A percentile compares a stretch with the other conserved stretches of the same genome.
Evolutionary conservation across 805 yeast species (phyloP).

Genomic region (Suhomyces xylopsoci): DNA sequence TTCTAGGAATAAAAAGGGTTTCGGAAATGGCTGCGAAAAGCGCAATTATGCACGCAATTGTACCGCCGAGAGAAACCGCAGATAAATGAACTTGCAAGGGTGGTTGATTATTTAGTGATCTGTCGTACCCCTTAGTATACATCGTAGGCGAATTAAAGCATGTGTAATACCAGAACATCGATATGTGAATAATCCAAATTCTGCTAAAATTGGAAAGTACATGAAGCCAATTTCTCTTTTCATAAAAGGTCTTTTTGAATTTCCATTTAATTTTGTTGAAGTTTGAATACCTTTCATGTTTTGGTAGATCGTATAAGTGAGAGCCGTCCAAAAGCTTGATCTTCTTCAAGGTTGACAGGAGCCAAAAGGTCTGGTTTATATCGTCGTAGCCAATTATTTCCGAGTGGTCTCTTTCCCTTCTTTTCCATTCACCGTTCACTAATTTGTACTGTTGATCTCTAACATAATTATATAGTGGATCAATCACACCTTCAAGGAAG

Average conservation of each 20-base stretch:
- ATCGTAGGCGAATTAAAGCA: slow-evolving; percentile 49
- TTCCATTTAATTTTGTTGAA: slow-evolving; percentile 40
- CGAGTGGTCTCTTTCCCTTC: slow-evolving; percentile 68
- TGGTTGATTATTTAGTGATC: slow-evolving; percentile 42
- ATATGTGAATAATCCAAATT: slow-evolving; percentile 51
- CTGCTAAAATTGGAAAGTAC: slow-evolving; percentile 48
- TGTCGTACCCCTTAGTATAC: slow-evolving; percentile 43
- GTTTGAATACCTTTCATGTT: slow-evolving; percentile 26
- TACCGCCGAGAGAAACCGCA: slow-evolving; percentile 45
- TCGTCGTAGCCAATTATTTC: slow-evolving; percentile 58
- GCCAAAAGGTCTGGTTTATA: slow-evolving; percentile 52
- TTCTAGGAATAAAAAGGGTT: slow-evolving; percentile 22
- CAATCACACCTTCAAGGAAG: slow-evolving; percentile 40
- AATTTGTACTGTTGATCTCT: slow-evolving; percentile 65
- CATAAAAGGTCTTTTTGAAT: slow-evolving; percentile 47
- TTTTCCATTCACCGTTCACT: slow-evolving; percentile 51
- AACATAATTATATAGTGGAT: slow-evolving; percentile 55
- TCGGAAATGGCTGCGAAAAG: slow-evolving; percentile 25
- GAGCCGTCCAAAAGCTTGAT: slow-evolving; percentile 33
- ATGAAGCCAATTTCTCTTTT: slow-evolving; percentile 51
- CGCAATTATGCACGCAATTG: slow-evolving; percentile 34
- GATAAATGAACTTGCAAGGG: slow-evolving; percentile 44
- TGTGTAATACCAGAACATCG: slow-evolving; percentile 52
- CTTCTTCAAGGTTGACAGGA: slow-evolving; percentile 30
- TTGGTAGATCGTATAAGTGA: slow-evolving; percentile 24